Base-by-base conservation (phyloP, 306 rosid genomes). In the Trichosanthes truncata region DNA sequence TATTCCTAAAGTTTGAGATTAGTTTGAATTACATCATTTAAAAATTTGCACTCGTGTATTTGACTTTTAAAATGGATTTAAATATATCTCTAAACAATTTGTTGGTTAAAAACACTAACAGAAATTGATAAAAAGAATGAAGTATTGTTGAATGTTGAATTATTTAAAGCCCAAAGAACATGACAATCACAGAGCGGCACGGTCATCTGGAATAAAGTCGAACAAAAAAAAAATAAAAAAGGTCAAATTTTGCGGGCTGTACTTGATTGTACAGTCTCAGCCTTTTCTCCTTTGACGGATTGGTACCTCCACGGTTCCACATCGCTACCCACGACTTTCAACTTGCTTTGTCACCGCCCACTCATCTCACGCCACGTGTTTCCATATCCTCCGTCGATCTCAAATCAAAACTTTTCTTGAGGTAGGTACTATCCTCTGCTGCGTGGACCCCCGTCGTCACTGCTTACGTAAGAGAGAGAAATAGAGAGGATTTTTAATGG, bases 201-300 rank as follows among this genome's bases (percentile, higher is more conserved):
- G n/a, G n/a, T n/a, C n/a, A n/a, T n/a, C n/a, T n/a, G n/a, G n/a
- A n/a, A n/a, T n/a, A n/a, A 66, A 23, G 43, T 9, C 20, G 55
- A 35, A 29, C 13, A 45, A 68, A 38, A 66, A 4, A 4, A n/a
- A n/a, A n/a, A n/a, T n/a, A n/a, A 11, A n/a, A 12, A 80, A 17
- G 0, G 88, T 86, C 87, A 86, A 79, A 78, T 2, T 63, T 20
- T 81, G 82, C 61, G 62, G 35, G 80, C 86, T 80, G 89, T 84
- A 85, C 91, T 84, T 86, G 88, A 86, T 75, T 78, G 91, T 85
- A 83, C 91, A 82, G 61, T 59, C 25, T 15, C 20, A 25, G 65
- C 57, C 15, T 67, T 79, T 82, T 79, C 26, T 25, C 3, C 48
- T 73, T n/a, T n/a, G n/a, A n/a, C n/a, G n/a, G n/a, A n/a, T n/a